These are phyloP conservation scores for Solanum clarkiae DNA, from an alignment of 257 asterid genomes.

Conservation along the genomic window DNA sequence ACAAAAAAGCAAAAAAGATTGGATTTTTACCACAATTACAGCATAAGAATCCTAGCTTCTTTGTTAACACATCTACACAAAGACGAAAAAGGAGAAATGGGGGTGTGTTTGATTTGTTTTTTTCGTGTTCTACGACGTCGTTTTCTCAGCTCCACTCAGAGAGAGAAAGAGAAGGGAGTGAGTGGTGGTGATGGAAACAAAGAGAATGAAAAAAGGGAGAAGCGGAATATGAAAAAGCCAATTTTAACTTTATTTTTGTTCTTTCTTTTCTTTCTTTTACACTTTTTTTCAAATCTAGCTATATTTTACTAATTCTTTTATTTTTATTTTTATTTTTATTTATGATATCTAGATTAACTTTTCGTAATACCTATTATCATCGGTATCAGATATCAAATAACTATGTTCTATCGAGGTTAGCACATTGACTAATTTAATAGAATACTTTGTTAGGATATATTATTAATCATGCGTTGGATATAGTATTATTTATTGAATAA, in stretches of 20 bases:
- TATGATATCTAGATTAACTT: too few relatives aligned
- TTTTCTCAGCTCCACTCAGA: neutral
- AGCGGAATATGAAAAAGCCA: neutral
- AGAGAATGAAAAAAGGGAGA: neutral
- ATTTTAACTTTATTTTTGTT: neutral
- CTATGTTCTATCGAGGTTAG: too few relatives aligned
- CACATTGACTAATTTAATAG: too few relatives aligned
- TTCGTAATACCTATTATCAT: too few relatives aligned
- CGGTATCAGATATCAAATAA: too few relatives aligned
- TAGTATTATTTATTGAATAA: too few relatives aligned
- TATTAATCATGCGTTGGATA: too few relatives aligned
- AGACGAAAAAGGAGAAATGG: neutral
- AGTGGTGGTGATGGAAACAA: slow-evolving; percentile 23
- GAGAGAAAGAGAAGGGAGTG: neutral
- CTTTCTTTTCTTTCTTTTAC: too few relatives aligned
- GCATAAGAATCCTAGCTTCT: neutral
- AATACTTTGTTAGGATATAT: too few relatives aligned
- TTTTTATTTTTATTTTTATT: too few relatives aligned
- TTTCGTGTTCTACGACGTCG: slow-evolving; percentile 9
- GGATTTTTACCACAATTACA: neutral
- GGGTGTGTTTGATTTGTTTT: neutral
- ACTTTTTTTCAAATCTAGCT: too few relatives aligned
- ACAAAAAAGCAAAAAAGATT: neutral
- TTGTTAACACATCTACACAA: neutral
- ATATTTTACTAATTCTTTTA: too few relatives aligned